Base-by-base conservation (phyloP, 176 grass and related monocot species). In the Carex pumila region DNA sequence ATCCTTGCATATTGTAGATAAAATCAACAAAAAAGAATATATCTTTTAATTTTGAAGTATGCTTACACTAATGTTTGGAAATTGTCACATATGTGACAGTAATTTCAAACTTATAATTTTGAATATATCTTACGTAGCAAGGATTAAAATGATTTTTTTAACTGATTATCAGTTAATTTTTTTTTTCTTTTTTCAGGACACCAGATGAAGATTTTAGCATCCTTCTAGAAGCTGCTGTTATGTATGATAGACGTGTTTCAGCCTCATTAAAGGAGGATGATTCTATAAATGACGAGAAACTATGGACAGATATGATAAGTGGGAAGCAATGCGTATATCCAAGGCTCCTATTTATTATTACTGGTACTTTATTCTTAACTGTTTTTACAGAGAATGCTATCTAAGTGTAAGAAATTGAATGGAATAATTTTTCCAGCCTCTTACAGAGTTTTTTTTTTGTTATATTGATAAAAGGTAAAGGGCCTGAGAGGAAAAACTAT, bases 121-220 rank as follows among this genome's bases (percentile, higher is more conserved):
- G 6, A 43, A 37, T 36, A 9, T 71, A 71, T 43, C 67, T 71
- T 71, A 70, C 1, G 5, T 70, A 71, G 4, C 49, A 76, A 76
- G 21, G 45, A 14, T 54, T 12, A 9, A 55, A 22, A 8, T 76
- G 25, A 49, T 31, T 55, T 53, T 22, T 72, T 74, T 74, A 54
- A 74, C 78, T 39, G 39, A 43, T 31, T 67, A 52, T 55, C 21
- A 84, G 69, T 15, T 47, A 47, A 47, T 47, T 75, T 22, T 15
- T 13, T 12, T 92, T 66, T 82, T 77, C 88, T 71, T 49, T 77
- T 89, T 77, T 49, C 87, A 99, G 97, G 97, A 96, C 97, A 39
- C 88, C 86, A 49, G 97, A 99, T 82, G 97, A 99, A 82, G 93
- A 99, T 96, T 99, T 99, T 79, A 90, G 90, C 79, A 92, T 96